Percentiles rank a stretch among this genome's conserved stretches.
These are phyloP conservation scores for Rickenella mellea DNA, from an alignment of 768 basidiomycete genomes.

Conservation along the genomic window DNA sequence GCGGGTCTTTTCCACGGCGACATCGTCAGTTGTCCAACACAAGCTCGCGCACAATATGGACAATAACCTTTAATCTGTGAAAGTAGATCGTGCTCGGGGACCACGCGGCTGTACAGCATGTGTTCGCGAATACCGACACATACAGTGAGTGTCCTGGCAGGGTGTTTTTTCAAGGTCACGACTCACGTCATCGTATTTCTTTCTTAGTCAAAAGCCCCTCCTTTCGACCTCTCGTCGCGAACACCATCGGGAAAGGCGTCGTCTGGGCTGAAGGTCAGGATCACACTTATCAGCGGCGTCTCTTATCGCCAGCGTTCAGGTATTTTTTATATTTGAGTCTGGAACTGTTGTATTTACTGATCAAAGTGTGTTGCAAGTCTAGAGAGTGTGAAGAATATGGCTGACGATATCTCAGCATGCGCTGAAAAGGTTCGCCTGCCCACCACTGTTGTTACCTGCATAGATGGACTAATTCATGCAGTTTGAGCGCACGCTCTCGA, in stretches of 20 bases:
- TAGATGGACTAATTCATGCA: too few relatives aligned
- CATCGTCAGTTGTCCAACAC: constrained; percentile 21
- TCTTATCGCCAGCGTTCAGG: constrained; percentile 26
- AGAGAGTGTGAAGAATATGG: constrained; percentile 25
- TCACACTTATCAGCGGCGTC: constrained; percentile 19
- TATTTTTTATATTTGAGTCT: constrained; percentile 11
- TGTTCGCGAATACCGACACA: constrained; percentile 24
- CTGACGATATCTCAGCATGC: constrained; percentile 23
- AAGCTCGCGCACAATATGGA: neutral
- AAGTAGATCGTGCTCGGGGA: constrained; percentile 25
- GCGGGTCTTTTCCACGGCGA: constrained; percentile 28
- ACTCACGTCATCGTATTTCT: too few relatives aligned
- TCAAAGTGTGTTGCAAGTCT: constrained; percentile 10
- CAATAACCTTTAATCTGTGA: neutral
- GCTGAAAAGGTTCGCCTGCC: constrained; percentile 22
- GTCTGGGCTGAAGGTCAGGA: too few relatives aligned
- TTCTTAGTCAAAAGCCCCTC: too few relatives aligned
- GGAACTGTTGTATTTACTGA: too few relatives aligned
- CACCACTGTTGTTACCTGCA: too few relatives aligned
- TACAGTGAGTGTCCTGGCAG: constrained; percentile 18
- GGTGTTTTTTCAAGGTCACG: too few relatives aligned
- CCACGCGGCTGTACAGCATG: constrained; percentile 27
- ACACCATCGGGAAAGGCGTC: too few relatives aligned
- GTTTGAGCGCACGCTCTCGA: constrained; percentile 13
- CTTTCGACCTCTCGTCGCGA: too few relatives aligned